A percentile compares a stretch with the other conserved stretches of the same genome.
These are phyloP conservation scores for Avena atlantica DNA, from an alignment of 176 grass and related monocot genomes.

Conservation along the genomic window DNA sequence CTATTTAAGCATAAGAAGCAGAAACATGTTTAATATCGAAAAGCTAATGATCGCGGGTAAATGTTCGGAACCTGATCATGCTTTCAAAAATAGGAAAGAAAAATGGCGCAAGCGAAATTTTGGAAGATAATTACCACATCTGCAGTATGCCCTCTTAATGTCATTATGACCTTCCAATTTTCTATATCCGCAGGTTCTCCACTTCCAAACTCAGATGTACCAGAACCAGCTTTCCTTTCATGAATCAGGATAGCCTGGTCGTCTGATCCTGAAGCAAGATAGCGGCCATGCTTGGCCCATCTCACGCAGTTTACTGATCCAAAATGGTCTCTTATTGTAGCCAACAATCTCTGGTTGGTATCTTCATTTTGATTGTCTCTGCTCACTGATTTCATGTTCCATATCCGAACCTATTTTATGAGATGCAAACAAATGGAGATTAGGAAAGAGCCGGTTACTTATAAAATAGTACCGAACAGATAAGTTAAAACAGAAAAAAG, in stretches of 20 bases:
- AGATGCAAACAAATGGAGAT: constrained; percentile 6
- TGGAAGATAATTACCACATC: constrained; percentile 88
- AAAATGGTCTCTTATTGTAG: constrained; percentile 90
- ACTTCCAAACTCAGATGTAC: constrained; percentile 94
- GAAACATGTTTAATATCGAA: constrained; percentile 34
- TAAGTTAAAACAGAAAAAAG: neutral
- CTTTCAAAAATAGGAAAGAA: constrained; percentile 26
- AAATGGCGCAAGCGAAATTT: neutral
- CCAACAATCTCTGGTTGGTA: constrained; percentile 71
- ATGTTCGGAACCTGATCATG: neutral
- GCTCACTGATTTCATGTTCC: constrained; percentile 91
- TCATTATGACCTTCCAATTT: constrained; percentile 98
- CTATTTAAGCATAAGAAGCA: constrained; percentile 70
- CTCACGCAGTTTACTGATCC: constrained; percentile 98
- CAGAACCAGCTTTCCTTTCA: constrained; percentile 91
- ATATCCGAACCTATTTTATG: constrained; percentile 81
- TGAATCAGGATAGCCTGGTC: constrained; percentile 98
- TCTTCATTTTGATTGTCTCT: constrained; percentile 50
- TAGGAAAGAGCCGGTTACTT: neutral
- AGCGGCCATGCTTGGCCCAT: constrained; percentile 88
- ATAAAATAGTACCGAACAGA: neutral
- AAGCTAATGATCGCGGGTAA: constrained; percentile 28
- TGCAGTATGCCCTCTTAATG: constrained; percentile 92
- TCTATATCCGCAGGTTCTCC: constrained; percentile 93
- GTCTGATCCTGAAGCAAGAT: constrained; percentile 96